Conservation (phyloP, 768 basidiomycete genomes). For the Mycena alexandri region DNA sequence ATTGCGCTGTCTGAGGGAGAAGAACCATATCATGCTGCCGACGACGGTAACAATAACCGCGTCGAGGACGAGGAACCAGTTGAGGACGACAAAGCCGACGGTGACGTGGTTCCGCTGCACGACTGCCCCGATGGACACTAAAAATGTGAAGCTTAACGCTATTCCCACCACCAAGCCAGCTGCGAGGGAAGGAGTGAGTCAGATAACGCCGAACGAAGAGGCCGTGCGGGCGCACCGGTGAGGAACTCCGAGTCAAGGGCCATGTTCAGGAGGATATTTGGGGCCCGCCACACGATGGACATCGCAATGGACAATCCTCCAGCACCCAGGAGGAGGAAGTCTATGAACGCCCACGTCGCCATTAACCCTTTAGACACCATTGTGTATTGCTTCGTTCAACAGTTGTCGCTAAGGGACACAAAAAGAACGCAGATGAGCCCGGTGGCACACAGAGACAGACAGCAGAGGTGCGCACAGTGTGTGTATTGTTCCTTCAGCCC, state of each 20-base stretch:
- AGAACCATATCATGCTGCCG: conserved; percentile 87
- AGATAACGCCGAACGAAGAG: conserved; percentile 2
- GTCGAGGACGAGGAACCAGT: conserved; percentile 79
- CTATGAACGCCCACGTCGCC: conserved; percentile 80
- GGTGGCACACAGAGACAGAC: conserved; percentile 30
- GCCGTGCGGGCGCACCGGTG: conserved; percentile 60
- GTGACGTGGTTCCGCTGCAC: conserved; percentile 78
- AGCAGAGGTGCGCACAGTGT: conserved; percentile 32
- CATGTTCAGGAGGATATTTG: conserved; percentile 81
- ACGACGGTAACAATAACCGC: conserved; percentile 70
- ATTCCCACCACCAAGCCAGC: conserved; percentile 81
- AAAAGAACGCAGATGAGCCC: conserved; percentile 20
- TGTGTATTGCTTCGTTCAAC: conserved; percentile 40
- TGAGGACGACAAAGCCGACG: conserved; percentile 78
- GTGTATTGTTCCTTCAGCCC: conserved; percentile 37
- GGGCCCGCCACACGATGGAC: conserved; percentile 78
- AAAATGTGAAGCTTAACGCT: conserved; percentile 73
- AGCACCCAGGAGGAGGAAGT: conserved; percentile 76
- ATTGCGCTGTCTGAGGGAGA: conserved; percentile 76
- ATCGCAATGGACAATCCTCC: conserved; percentile 74
- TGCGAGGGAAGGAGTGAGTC: conserved; percentile 43
- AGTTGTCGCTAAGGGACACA: conserved; percentile 25
- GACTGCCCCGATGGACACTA: conserved; percentile 78
- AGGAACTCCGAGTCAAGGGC: conserved; percentile 71
- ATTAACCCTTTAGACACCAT: conserved; percentile 84